A percentile compares a stretch with the other conserved stretches of the same genome.
Evolutionary conservation across 805 yeast species (phyloP).

Genomic region (Yueomyces sp.): DNA sequence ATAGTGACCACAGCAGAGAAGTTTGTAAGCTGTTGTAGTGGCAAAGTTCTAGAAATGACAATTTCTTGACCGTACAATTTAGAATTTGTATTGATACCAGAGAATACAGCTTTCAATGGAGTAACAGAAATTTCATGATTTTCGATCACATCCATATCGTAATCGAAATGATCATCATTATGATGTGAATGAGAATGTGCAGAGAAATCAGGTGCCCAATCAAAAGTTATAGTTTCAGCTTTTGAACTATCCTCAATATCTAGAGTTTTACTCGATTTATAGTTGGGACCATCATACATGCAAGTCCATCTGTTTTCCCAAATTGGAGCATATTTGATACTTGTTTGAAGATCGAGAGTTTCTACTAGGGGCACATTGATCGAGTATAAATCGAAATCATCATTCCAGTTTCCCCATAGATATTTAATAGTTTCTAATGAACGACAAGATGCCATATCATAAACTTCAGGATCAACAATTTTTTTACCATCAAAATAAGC

Average conservation of each 20-base stretch:
- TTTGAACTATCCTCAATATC: conserved; percentile 39
- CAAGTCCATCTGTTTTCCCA: conserved; percentile 71
- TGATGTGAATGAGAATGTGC: conserved; percentile 20
- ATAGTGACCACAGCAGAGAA: conserved; percentile 19
- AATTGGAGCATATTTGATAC: conserved; percentile 62
- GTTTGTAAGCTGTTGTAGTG: neutral
- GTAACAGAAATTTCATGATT: conserved; percentile 56
- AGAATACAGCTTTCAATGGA: conserved; percentile 60
- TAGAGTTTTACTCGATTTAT: conserved; percentile 2
- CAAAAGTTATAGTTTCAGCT: conserved; percentile 36
- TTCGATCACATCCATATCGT: conserved; percentile 58
- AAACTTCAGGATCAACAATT: conserved; percentile 34
- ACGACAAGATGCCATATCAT: conserved; percentile 53
- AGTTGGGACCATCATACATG: conserved; percentile 30
- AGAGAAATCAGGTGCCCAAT: conserved; percentile 78
- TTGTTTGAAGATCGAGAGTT: conserved; percentile 39
- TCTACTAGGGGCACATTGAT: conserved; percentile 70
- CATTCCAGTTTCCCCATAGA: conserved; percentile 45
- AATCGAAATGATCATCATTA: conserved; percentile 19
- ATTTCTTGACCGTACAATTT: neutral
- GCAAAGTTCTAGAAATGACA: conserved; percentile 2
- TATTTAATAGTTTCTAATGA: conserved; percentile 52
- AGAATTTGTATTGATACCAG: conserved; percentile 10
- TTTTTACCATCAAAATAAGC: conserved; percentile 49
- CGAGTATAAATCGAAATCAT: conserved; percentile 57